Evolutionary conservation across 1,139 yeast genomes (phyloP), one percentile per base, ranked within the genome.

Genomic region (Suhomyces maxii): DNA sequence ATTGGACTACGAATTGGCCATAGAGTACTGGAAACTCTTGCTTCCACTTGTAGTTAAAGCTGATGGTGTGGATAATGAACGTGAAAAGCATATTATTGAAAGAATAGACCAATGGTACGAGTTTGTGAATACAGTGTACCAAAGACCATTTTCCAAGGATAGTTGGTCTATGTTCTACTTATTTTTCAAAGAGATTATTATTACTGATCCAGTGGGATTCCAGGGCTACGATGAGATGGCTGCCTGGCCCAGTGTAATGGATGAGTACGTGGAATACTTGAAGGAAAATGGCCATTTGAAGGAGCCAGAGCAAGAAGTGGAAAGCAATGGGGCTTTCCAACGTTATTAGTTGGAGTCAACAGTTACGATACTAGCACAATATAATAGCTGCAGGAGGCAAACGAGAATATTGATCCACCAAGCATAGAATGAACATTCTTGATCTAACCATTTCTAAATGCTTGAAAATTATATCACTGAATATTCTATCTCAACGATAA

Each of bases 211-310:
- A 0, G 59, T 63, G 1, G 45, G 47, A 3, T 69, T 86, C 13
- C 62, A 65, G 9, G 70, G 65, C 3, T 90, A 89, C 63, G 91
- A 86, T 57, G 95, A 86, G 53, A 75, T 79, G 61, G 90, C 86
- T 39, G 87, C 97, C 0, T 91, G 98, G 98, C 99, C 98, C 7
- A 82, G 89, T 47, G 73, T 88, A 12, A 81, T 91, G 55, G 99
- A 91, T 60, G 91, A 84, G 50, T 93, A 80, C 61, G 85, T 89
- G 26, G 96, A 87, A 54, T 76, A 76, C 59, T 62, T 80, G 49
- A 67, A 66, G 25, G 79, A 71, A 34, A 58, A 59, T 4, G 31
- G 31, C 37, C 57, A 55, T 18, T 53, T 11, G 32, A 26, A 46
- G 28, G 32, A 36, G 28, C 8, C 8, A 36, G 14, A 35, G 26